Base-by-base conservation (phyloP, 129 eudicot species). In the Helianthus annuus region DNA sequence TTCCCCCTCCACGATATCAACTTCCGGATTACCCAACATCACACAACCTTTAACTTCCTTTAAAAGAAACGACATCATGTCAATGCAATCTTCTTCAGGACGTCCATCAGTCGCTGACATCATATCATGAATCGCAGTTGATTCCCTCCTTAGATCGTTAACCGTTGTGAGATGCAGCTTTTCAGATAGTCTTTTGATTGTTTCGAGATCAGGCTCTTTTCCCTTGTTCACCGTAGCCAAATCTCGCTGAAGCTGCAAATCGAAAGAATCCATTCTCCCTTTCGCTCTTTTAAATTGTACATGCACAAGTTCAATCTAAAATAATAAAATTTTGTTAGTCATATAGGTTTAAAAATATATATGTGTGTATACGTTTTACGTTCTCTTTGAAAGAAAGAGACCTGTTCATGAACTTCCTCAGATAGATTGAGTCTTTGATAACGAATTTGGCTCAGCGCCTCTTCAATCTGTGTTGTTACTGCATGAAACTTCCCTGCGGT, bases 321-420 rank as follows among this genome's bases (percentile, higher is more conserved):
- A 71, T 19, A 19, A 55, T 55, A 45, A 38, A 4, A 13, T 12
- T 12, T 32, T 42, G 48, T 39, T 29, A 46, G 62, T 16, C 45
- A 40, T 16, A 3, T 27, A 70, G 6, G 46, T 1, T 32, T 27
- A 27, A 27, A 32, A 1, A 32, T 32, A 32, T 32, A 32, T 32
- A 32, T 32, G 3, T 1, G 4, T 32, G 67, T 42, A 68, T 9
- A 2, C 49, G 64, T 10, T n/a, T 6, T 48, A 32, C 38, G 48
- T 34, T 60, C 15, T 6, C 4, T 14, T 32, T 54, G 36, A 38
- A 52, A 16, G 57, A 38, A 45, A 16, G 42, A 39, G 61, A 94
- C 99, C 96, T 94, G 99, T 58, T 94, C 99, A 52, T 75, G 80
- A 66, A 94, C 99, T 83, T 94, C 98, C 68, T 84, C 97, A 0